Conservation (phyloP, 2,329 filamentous ascomycete genomes). For the Fusarium mexicanum region DNA sequence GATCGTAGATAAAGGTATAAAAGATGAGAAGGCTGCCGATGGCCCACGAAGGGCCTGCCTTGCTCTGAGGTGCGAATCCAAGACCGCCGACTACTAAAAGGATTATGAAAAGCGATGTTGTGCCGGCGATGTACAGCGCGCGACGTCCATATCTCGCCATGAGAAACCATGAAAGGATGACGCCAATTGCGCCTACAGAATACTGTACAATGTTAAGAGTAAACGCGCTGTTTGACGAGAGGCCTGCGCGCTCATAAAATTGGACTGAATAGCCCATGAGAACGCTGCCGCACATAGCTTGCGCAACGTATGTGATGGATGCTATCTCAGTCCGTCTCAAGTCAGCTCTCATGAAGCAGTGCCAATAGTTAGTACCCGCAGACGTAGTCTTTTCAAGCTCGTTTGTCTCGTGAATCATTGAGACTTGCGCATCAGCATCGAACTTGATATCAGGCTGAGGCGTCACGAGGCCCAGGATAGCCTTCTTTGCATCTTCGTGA, state of each 20-base stretch:
- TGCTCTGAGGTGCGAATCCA: conserved; percentile 61
- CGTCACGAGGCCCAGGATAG: conserved; percentile 41
- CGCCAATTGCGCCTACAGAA: conserved; percentile 56
- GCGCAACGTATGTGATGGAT: conserved; percentile 54
- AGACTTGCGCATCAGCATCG: conserved; percentile 36
- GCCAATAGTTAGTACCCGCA: conserved; percentile 54
- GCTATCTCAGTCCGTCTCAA: conserved; percentile 57
- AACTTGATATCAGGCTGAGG: conserved; percentile 27
- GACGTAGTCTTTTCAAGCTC: conserved; percentile 54
- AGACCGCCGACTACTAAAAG: conserved; percentile 56
- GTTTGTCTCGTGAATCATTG: conserved; percentile 50
- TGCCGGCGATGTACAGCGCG: conserved; percentile 55
- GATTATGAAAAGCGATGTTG: conserved; percentile 57
- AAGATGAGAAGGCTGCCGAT: conserved; percentile 57
- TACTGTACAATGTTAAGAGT: conserved; percentile 54
- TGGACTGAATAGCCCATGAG: conserved; percentile 68
- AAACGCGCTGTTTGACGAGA: conserved; percentile 49
- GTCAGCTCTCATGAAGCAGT: conserved; percentile 59
- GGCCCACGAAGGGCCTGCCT: conserved; percentile 55
- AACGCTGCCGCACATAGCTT: conserved; percentile 51
- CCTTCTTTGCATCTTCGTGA: conserved; percentile 26
- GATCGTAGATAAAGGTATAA: conserved; percentile 55
- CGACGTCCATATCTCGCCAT: conserved; percentile 56
- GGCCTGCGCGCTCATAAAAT: conserved; percentile 56
- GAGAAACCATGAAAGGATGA: conserved; percentile 56